Base-by-base conservation (phyloP, 176 grass and related monocot species). In the Hsuehochloa calcarea region DNA sequence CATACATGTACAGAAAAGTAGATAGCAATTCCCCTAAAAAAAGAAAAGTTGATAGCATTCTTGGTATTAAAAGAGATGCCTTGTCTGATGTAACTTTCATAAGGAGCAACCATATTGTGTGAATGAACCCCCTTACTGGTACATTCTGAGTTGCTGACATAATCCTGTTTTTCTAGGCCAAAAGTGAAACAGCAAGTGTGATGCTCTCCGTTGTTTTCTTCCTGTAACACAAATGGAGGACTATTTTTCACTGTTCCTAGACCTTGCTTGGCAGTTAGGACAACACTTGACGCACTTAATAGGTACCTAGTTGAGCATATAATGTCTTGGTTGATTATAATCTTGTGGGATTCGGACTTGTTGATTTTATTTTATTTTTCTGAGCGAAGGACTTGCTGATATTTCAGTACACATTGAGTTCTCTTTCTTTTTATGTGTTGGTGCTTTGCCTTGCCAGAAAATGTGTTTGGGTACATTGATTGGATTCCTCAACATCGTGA, bases 251-350 rank as follows among this genome's bases (percentile, higher is more conserved):
- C 70, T 23, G 77, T 43, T 94, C 58, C 65, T 92, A 70, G 85
- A 86, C 81, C 51, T 94, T 89, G 74, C 90, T 75, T 94, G 90
- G 80, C 82, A 86, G 83, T 52, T 97, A 67, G 69, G 89, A 64
- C 79, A 86, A 40, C 87, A 60, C 78, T 79, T 97, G 71, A 64
- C 90, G 70, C 84, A 79, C 68, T 80, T 97, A 20, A 59, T 97
- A 85, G 92, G 95, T 97, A 91, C 80, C 23, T 54, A 81, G 72
- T 67, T 74, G 25, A 58, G 19, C 49, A 52, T 72, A 55, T 51
- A 58, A 7, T 85, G 3, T 38, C 25, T 52, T 82, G 10, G 22
- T 75, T 31, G 22, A 51, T 40, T 17, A 40, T 39, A 23, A 50
- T 46, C n/a, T 29, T 56, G 8, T 37, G 31, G 46, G 46, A 40